These are phyloP conservation scores for Rhodotorula sp. DNA, from an alignment of 1,284 basidiomycete genomes.

Conservation along the genomic window DNA sequence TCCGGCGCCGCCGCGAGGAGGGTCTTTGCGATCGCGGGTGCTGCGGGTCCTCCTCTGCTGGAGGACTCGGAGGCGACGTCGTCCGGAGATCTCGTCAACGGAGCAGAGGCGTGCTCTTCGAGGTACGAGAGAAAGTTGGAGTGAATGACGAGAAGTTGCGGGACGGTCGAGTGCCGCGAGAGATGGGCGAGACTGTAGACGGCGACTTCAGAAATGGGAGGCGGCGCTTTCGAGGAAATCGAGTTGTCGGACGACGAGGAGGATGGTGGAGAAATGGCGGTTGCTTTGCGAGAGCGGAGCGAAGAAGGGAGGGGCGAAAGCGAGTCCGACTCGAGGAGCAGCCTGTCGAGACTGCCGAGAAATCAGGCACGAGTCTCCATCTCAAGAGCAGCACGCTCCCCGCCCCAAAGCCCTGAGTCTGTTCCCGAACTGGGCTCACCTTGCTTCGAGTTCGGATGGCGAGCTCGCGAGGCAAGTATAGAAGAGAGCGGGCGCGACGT, in stretches of 20 bases:
- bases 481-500: conserved; percentile 73
- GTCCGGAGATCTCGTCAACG: conserved; percentile 35
- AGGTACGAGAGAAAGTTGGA: conserved; percentile 64
- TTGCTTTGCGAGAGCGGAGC: conserved; percentile 76
- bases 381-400: too few relatives aligned
- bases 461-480: conserved; percentile 63
- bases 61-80: too few relatives aligned
- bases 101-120: conserved; percentile 38
- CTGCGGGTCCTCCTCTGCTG: neutral
- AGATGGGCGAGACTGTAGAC: conserved; percentile 3
- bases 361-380: neutral
- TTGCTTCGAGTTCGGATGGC: neutral
- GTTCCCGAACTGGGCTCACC: neutral
- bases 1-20: conserved; percentile 81
- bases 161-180: conserved; percentile 1
- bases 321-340: conserved; percentile 42
- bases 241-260: conserved; percentile 69
- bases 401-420: too few relatives aligned
- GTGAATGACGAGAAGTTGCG: conserved; percentile 67
- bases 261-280: conserved; percentile 79
- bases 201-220: conserved; percentile 52
- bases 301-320: conserved; percentile 68
- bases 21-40: conserved; percentile 55
- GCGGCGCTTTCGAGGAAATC: conserved; percentile 44
- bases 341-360: neutral